These are phyloP conservation scores for Ampelocalamus luodianensis DNA, from an alignment of 176 grass and related monocot genomes.

Conservation along the genomic window DNA sequence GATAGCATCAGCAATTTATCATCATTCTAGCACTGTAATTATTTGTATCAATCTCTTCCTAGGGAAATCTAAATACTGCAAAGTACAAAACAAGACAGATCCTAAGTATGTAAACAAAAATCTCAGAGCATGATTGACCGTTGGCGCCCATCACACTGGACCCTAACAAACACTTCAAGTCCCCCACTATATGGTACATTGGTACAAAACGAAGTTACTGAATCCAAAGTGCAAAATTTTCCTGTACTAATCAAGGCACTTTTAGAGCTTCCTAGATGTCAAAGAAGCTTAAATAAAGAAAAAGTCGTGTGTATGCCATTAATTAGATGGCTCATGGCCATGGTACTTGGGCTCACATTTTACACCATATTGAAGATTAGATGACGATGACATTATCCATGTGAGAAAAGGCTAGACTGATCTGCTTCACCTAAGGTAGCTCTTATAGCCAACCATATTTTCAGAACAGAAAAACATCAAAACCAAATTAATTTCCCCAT, in stretches of 20 bases:
- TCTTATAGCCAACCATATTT: conserved; percentile 31
- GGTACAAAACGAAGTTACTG: neutral
- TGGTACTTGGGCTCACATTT: neutral
- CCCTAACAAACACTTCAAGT: neutral
- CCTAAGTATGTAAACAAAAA: conserved; percentile 21
- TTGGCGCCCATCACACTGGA: neutral
- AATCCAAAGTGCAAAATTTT: neutral
- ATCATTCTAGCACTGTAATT: conserved; percentile 27
- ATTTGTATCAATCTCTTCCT: neutral
- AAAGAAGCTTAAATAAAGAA: conserved; percentile 28
- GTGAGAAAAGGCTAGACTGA: neutral
- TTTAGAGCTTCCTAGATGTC: conserved; percentile 6
- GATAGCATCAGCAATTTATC: conserved; percentile 28
- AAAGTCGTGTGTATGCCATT: neutral
- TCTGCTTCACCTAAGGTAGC: conserved; percentile 4
- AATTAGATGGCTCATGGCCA: neutral
- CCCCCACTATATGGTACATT: conserved; percentile 1
- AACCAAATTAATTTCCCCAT: conserved; percentile 1
- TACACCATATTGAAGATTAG: neutral
- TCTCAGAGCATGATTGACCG: neutral
- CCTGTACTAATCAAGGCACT: neutral
- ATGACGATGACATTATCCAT: conserved; percentile 1
- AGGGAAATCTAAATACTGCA: conserved; percentile 21
- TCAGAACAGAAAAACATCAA: conserved; percentile 29
- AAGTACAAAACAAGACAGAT: conserved; percentile 18